Evolutionary conservation across 257 asterid species (phyloP), one percentile per base, ranked within the genome.

Genomic region (Paulownia fortunei): DNA sequence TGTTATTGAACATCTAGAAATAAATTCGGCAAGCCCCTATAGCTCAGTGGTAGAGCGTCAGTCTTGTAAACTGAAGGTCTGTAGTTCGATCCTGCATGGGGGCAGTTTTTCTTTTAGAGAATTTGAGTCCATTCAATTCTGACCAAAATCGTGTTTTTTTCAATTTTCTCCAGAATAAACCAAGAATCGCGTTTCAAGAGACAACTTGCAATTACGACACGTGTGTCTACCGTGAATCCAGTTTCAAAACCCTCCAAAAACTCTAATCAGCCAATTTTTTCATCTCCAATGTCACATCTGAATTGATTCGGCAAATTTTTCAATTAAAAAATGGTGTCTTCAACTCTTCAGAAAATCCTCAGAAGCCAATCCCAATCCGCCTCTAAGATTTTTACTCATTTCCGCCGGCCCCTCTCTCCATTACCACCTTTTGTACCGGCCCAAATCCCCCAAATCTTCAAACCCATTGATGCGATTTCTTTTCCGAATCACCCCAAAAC

Each of bases 51-150:
- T 88, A 87, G 94, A 89, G 92, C 94, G 88, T 83, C 92, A 86
- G 89, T 84, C 91, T 87, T 87, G 94, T 89, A 87, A 84, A 89
- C 91, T 86, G 94, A 83, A 89, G 94, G 91, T 89, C 89, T 83
- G 94, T 76, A 83, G 91, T 89, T 87, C 91, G 89, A 88, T 87
- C 91, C 88, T 89, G 92, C 88, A 76, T 83, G 87, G 83, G 89
- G 88, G 90, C 90, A 89, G 0, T 0, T 44, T 6, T 23, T 0
- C 1, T 15, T 5, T 16, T 6, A 2, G n/a, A n/a, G n/a, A n/a
- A n/a, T n/a, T n/a, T n/a, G 36, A 30, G 3, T 30, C 36, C 4
- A 30, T 5, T 8, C 3, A 1, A 52, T 54, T 2, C 39, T 30
- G 10, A 63, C 15, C 5, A 42, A 54, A 44, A 55, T 6, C 61